Base-by-base conservation (phyloP, 257 asterid species). In the Ehretia macrophylla region DNA sequence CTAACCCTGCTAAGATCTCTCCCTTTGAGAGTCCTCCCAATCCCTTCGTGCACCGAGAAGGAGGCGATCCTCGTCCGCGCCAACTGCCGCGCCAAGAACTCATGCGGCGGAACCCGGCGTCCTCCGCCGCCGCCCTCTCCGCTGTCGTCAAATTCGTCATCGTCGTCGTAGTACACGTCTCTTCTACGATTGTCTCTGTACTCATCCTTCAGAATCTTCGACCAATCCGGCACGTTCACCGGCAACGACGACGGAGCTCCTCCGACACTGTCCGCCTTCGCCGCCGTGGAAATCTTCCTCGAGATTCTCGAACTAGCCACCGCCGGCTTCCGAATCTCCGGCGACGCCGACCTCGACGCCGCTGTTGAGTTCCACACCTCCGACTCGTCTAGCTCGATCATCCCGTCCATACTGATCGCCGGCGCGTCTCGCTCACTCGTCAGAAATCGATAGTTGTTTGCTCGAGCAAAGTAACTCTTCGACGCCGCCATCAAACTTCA, bases 1-100 rank as follows among this genome's bases (percentile, higher is more conserved):
- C 96, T 69, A 10, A 85, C 94, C 70, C 88, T 80, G 64, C 94
- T 85, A 32, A 87, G 88, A 77, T 87, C 96, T 70, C 96, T 72
- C 32, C 95, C 95, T 55, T 87, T 87, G 39, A 87, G 84, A 14
- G 94, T 87, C 81, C 95, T 77, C 27, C 94, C 96, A 48, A 80
- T 37, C 48, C 96, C 96, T 66, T 87, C 96, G 74, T 87, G 87
- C 70, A 87, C 85, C 47, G 91, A 87, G 74, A 74, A 79, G 22
- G 94, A 82, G 32, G 79, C 80, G 72, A 82, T 77, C 75, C 91
- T 67, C 0, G 81, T 67, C 71, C 86, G 75, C 63, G 90, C 90
- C 51, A 59, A 52, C 54, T 73, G 78, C 66, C 72, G 59, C 3
- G 75, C 79, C 64, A 87, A 11, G 46, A 80, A 85, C 91, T 87